Base-by-base conservation (phyloP, 768 basidiomycete genomes). In the Tulasnella sp. region DNA sequence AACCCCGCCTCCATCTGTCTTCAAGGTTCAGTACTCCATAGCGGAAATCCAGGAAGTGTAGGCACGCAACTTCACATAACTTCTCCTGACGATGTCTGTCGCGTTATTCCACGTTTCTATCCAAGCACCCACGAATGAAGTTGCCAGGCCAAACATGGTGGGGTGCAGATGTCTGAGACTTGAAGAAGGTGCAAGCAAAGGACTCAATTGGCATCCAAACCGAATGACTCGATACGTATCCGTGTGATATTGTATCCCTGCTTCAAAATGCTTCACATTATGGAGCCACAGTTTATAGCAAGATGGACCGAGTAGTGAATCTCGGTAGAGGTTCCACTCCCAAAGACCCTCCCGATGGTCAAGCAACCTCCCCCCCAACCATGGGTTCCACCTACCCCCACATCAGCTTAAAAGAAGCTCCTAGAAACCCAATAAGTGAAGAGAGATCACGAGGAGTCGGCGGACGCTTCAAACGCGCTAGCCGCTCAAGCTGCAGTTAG, bases 351-450 rank as follows among this genome's bases (percentile, higher is more conserved):
- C n/a, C n/a, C n/a, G n/a, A n/a, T n/a, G n/a, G n/a, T n/a, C n/a
- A n/a, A n/a, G n/a, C n/a, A n/a, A n/a, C n/a, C n/a, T n/a, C n/a
- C n/a, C n/a, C n/a, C n/a, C n/a, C n/a, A n/a, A n/a, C n/a, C n/a
- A n/a, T n/a, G n/a, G n/a, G n/a, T 78, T 25, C 77, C 77, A 7
- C 58, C 77, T 17, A 72, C 29, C 15, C 77, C 78, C 68, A 77
- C 76, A 14, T 77, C 76, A 9, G 77, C 76, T 19, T 77, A 78
- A 78, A 36, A 78, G 39, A 49, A 68, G 39, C 78, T 78, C 77
- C 34, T 78, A n/a, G 77, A 40, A n/a, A 34, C 25, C 15, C 54
- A 74, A 72, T 37, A 52, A 42, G 64, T 6, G 12, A 31, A 31
- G 12, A 31, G 3, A 4, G 73, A 76, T 69, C 22, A 68, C 7